A percentile compares a stretch with the other conserved stretches of the same genome.
Conservation (phyloP, 225 moss, liverwort and hornwort species). For the Asterella californica region DNA sequence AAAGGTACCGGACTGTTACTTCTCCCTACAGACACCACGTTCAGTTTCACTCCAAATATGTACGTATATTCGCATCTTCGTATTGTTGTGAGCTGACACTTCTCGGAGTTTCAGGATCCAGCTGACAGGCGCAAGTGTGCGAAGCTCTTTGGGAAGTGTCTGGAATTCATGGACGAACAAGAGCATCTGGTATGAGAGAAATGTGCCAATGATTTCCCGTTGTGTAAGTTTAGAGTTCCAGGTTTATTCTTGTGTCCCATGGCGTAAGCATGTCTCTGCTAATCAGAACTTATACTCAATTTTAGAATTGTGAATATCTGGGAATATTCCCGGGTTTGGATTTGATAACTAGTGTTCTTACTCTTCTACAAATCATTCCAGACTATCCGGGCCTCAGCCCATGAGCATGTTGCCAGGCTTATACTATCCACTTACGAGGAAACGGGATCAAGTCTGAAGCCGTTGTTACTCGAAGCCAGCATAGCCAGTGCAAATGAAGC, state of each 20-base stretch:
- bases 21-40: neutral
- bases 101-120: slow-evolving; percentile 54
- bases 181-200: slow-evolving; percentile 67
- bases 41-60: neutral
- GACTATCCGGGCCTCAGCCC: slow-evolving; percentile 88
- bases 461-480: slow-evolving; percentile 62
- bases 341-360: neutral
- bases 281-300: too few relatives aligned
- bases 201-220: neutral
- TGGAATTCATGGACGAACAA: slow-evolving; percentile 98
- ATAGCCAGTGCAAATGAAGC: slow-evolving; percentile 32
- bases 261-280: neutral
- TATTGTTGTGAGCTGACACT: neutral
- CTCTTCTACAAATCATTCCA: slow-evolving; percentile 23
- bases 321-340: too few relatives aligned
- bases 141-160: slow-evolving; percentile 87
- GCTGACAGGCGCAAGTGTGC: slow-evolving; percentile 83
- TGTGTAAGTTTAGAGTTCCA: neutral
- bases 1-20: slow-evolving; percentile 44
- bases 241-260: neutral
- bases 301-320: too few relatives aligned
- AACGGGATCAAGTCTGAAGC: slow-evolving; percentile 72
- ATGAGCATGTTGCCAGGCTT: slow-evolving; percentile 95
- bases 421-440: slow-evolving; percentile 86
- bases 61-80: neutral